phyloP scores from a whole-genome alignment of 129 eudicot species.

The Mikania micrantha region DNA sequence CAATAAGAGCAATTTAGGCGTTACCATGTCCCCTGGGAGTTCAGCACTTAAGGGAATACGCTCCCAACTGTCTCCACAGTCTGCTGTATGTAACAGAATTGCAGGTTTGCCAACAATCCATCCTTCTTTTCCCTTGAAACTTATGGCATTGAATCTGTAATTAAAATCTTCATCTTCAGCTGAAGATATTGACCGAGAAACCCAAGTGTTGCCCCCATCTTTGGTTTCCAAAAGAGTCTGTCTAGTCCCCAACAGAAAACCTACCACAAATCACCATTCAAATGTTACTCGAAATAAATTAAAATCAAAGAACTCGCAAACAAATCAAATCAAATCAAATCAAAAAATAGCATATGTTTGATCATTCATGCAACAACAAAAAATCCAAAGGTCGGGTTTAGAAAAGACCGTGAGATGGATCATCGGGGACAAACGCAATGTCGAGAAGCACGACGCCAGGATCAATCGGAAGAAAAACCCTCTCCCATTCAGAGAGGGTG shows the following conservation, averaged over 20 bases:
- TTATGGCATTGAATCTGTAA: slow-evolving; percentile 87
- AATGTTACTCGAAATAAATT: not conserved
- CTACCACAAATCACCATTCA: slow-evolving; percentile 35
- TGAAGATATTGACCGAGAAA: slow-evolving; percentile 71
- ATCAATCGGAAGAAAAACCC: slow-evolving; percentile 82
- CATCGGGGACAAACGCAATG: slow-evolving; percentile 93
- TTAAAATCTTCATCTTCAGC: slow-evolving; percentile 97
- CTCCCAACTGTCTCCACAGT: slow-evolving; percentile 91
- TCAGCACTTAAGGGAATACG: slow-evolving; percentile 91
- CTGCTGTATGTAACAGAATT: slow-evolving; percentile 78
- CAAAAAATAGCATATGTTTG: too few relatives aligned
- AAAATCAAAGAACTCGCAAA: not conserved
- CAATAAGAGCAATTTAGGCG: not conserved
- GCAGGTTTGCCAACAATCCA: slow-evolving; percentile 99
- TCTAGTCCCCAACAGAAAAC: slow-evolving; percentile 93
- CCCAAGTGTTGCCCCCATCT: slow-evolving; percentile 93
- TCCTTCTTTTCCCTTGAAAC: slow-evolving; percentile 91
- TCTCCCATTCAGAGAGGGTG: slow-evolving; percentile 81
- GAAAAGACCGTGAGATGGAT: slow-evolving; percentile 64
- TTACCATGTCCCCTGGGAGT: slow-evolving; percentile 98
- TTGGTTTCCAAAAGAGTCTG: slow-evolving; percentile 95
- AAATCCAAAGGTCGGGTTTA: too few relatives aligned
- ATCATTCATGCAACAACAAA: too few relatives aligned
- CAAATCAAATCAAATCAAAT: too few relatives aligned
- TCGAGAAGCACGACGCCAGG: slow-evolving; percentile 98